Base-by-base conservation (phyloP, 202 grass and related monocot species). In the Setaria italica region DNA sequence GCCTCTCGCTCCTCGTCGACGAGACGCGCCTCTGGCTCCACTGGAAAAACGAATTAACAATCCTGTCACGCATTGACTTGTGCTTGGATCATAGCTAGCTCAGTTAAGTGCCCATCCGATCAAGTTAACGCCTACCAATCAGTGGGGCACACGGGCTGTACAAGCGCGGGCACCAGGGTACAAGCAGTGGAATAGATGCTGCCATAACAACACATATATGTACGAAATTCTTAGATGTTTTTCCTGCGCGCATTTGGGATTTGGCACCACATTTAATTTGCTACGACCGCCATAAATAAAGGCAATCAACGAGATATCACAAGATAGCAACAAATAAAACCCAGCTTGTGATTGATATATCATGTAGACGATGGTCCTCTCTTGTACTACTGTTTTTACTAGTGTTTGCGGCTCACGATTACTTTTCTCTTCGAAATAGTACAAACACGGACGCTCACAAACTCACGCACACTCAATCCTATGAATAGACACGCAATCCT, bases 11-110 rank as follows among this genome's bases (percentile, higher is more conserved):
- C 42, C 43, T 46, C 9, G 43, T 9, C 43, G 43, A 10, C 43
- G 43, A 46, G 43, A 10, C 43, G 43, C 43, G 43, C 43, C 43
- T 46, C 30, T 62, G 58, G 3, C 58, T 62, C 58, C 20, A 49
- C 51, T 39, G 51, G 6, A n/a, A 16, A 70, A 70, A 69, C 46
- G 48, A 75, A 78, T 78, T 88, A 78, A 72, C 55, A 42, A 42
- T 34, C 48, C 74, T 78, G 73, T 70, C 83, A 17, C 50, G 39
- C 83, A 78, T 78, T 78, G 74, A 85, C 83, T 34, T 59, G 21
- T 35, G 41, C 33, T 70, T 70, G 20, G 33, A 7, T 64, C 9
- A 10, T 25, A 16, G 6, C 2, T 14, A 15, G 13, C 42, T 17
- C 71, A 51, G 19, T 33, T 50, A 72, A 33, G 13, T 51, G 47